Evolutionary conservation across 2,329 filamentous ascomycete genomes (phyloP), one percentile per base, ranked within the genome.

Genomic region (Colletotrichum tabaci): DNA sequence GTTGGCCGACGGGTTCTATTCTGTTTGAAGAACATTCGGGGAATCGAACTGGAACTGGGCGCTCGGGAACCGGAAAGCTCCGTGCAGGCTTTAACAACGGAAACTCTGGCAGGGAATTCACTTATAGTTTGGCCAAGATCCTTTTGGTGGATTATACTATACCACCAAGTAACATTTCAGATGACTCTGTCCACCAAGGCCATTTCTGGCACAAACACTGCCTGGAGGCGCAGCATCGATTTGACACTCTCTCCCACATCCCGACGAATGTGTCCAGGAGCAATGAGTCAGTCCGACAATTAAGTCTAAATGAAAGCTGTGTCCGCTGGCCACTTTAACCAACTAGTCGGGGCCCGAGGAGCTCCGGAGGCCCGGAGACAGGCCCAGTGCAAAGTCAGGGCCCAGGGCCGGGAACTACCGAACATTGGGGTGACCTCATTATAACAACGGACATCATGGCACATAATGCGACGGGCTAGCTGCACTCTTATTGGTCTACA

Each of bases 401-500:
- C 30, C 30, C 7, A 1, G 30, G 6, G 30, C 30, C 8, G 56
- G 62, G 61, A 50, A 26, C 26, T 56, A 44, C 62, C 62, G 62
- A 61, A 66, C 18, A 18, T 6, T 21, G n/a, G 16, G 55, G 55
- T 4, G 18, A 35, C 40, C 23, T 65, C 52, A n/a, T 23, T 40
- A 23, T 6, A 16, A 30, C 42, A 26, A 3, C 23, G 23, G 40
- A 40, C 61, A 69, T 69, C 67, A 69, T 69, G 30, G 40, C 46
- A 69, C 67, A 69, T 66, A 23, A 26, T 26, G 13, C 55, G 61
- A 61, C 21, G 55, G 64, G n/a, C 38, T 35, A 61, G 30, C 40
- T 50, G 67, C 56, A 67, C 4, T 61, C 21, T 35, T 35, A 35
- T 35, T 35, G 30, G 30, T 35, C 21, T 35, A 16, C 42, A 35